These are phyloP conservation scores for Kentomonas sorsogonicus DNA, from an alignment of 208 protist genomes.

Conservation along the genomic window DNA sequence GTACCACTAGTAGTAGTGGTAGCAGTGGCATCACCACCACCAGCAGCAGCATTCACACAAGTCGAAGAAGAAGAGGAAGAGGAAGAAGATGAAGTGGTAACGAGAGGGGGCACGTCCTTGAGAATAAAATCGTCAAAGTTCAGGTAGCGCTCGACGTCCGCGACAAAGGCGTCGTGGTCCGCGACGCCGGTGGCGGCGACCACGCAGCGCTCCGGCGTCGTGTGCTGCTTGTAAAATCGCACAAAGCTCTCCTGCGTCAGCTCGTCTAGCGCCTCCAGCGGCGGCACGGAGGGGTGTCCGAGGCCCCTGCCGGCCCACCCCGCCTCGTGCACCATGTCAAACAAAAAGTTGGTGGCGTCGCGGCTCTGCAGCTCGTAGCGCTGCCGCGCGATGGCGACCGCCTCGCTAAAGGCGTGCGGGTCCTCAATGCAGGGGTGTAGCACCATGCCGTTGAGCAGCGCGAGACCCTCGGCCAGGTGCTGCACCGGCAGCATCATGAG, in stretches of 20 bases:
- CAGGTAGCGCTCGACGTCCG: constrained; percentile 51
- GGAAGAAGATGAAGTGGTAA: background rate
- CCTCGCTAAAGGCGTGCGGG: constrained; percentile 62
- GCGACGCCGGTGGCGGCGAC: constrained; percentile 75
- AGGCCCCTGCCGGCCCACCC: constrained; percentile 77
- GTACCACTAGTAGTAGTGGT: no score
- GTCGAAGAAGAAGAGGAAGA: no score
- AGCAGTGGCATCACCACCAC: no score
- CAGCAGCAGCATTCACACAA: no score
- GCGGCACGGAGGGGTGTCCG: constrained; percentile 53
- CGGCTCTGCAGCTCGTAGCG: constrained; percentile 38
- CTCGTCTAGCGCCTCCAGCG: constrained; percentile 40
- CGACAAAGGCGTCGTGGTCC: constrained; percentile 65
- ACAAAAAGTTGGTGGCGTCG: constrained; percentile 78
- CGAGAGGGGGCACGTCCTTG: no score
- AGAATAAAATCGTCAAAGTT: constrained; percentile 61
- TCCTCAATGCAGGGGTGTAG: constrained; percentile 64
- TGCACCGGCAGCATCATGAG: constrained; percentile 82
- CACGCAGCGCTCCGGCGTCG: constrained; percentile 62
- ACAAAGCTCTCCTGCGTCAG: constrained; percentile 65
- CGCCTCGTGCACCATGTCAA: constrained; percentile 87
- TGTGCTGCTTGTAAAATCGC: constrained; percentile 55
- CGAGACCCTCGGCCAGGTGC: constrained; percentile 65
- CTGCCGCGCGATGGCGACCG: constrained; percentile 55
- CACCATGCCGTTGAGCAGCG: constrained; percentile 72